A percentile compares a stretch with the other conserved stretches of the same genome.
These are phyloP conservation scores for Stachybotrys echinatus DNA, from an alignment of 2,329 filamentous ascomycete species.

Conservation along the genomic window DNA sequence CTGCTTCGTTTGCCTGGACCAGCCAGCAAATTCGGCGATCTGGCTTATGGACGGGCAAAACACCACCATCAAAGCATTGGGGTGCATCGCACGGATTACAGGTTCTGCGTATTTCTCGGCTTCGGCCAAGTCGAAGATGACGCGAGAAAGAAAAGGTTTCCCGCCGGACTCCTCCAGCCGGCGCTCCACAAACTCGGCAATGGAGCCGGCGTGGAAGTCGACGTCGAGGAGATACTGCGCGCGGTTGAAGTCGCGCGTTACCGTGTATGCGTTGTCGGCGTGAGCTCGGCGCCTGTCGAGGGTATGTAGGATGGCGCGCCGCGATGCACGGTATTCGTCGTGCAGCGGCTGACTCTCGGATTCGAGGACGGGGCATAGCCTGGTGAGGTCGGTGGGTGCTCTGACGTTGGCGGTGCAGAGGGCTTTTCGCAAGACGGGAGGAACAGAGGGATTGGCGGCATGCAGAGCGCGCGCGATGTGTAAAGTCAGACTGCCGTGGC, in stretches of 20 bases:
- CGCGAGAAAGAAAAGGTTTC: slow-evolving; percentile 63
- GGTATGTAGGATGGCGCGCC: slow-evolving; percentile 69
- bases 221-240: slow-evolving; percentile 66
- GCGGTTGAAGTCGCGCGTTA: slow-evolving; percentile 61
- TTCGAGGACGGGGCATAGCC: slow-evolving; percentile 14
- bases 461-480: slow-evolving; percentile 72
- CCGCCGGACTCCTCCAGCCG: slow-evolving; percentile 37
- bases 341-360: slow-evolving; percentile 26
- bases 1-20: slow-evolving; percentile 45
- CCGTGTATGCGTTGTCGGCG: slow-evolving; percentile 57
- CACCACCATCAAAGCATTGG: slow-evolving; percentile 60
- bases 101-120: slow-evolving; percentile 43
- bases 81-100: slow-evolving; percentile 53
- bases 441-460: slow-evolving; percentile 56
- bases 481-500: slow-evolving; percentile 75
- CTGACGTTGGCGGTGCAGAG: slow-evolving; percentile 18
- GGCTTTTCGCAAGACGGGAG: slow-evolving; percentile 33
- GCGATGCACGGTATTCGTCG: slow-evolving; percentile 40
- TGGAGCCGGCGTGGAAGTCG: slow-evolving; percentile 67
- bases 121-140: slow-evolving; percentile 68
- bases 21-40: slow-evolving; percentile 54
- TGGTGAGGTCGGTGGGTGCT: slow-evolving; percentile 5
- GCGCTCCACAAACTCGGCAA: slow-evolving; percentile 55
- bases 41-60: slow-evolving; percentile 78
- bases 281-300: slow-evolving; percentile 61